phyloP scores from a whole-genome alignment of 1,284 basidiomycete species.

The Cutaneotrichosporon cyanovorans region DNA sequence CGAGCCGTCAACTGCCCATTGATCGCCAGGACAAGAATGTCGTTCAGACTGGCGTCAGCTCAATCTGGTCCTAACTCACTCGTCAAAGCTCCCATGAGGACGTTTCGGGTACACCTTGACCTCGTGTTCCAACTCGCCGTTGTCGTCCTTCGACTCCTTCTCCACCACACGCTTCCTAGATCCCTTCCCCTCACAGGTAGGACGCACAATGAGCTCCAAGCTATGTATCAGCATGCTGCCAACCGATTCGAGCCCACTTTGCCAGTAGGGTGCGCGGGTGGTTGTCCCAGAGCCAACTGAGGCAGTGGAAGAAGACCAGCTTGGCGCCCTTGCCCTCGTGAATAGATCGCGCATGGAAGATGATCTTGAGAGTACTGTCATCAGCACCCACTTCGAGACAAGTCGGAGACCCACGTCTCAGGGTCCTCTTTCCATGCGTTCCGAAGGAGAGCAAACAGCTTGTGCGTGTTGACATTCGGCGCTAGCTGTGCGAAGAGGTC shows the following conservation, averaged over 20 bases:
- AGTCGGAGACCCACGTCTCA: slow-evolving; percentile 17
- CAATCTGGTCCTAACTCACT: slow-evolving; percentile 12
- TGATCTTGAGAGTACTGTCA: slow-evolving; percentile 23
- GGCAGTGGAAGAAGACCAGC: slow-evolving; percentile 18
- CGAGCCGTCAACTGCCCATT: slow-evolving; percentile 21
- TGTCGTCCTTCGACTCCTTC: slow-evolving; percentile 15
- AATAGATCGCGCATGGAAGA: slow-evolving; percentile 32
- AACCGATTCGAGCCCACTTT: slow-evolving; percentile 18
- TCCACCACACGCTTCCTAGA: slow-evolving; percentile 17
- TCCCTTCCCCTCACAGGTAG: slow-evolving; percentile 22
- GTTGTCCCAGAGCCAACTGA: slow-evolving; percentile 28
- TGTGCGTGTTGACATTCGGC: slow-evolving; percentile 9
- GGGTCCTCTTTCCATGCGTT: slow-evolving; percentile 23
- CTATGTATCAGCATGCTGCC: slow-evolving; percentile 9
- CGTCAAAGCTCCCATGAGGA: slow-evolving; percentile 31
- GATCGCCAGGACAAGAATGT: slow-evolving; percentile 26
- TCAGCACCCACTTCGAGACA: not conserved
- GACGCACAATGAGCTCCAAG: slow-evolving; percentile 25
- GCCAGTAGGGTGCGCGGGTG: slow-evolving; percentile 27
- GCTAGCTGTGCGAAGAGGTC: slow-evolving; percentile 25
- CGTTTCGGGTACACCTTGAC: slow-evolving; percentile 21
- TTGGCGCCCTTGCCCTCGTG: slow-evolving; percentile 35
- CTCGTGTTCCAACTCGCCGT: slow-evolving; percentile 14
- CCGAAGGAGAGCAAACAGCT: slow-evolving; percentile 15
- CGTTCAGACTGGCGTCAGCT: slow-evolving; percentile 16